Conservation (phyloP, 495 filamentous ascomycete genomes). For the Hyaloscypha finlandica region DNA sequence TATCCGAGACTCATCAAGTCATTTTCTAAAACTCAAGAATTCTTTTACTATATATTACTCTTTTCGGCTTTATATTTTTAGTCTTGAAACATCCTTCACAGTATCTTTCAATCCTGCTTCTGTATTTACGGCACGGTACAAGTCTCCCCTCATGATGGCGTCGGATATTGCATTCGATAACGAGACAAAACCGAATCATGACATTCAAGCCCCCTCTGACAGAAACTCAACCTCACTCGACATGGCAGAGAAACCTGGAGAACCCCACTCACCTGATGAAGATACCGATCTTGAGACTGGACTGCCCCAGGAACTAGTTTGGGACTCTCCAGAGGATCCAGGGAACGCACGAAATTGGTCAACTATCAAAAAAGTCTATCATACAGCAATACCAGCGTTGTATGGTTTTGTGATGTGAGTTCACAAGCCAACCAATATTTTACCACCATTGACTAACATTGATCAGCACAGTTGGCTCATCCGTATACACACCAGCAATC, state of each 20-base stretch:
- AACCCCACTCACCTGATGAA: neutral
- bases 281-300: neutral
- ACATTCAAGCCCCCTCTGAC: neutral
- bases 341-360: slow-evolving; percentile 47
- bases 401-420: no score
- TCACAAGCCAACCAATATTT: no score
- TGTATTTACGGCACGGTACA: neutral
- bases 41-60: no score
- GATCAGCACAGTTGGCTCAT: no score
- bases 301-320: neutral
- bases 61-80: no score
- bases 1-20: neutral
- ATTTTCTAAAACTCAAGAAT: no score
- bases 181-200: neutral
- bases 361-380: slow-evolving; percentile 35
- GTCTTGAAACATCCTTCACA: neutral
- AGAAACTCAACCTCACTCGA: neutral
- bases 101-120: neutral
- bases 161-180: neutral
- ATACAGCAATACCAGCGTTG: no score
- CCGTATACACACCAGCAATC: no score
- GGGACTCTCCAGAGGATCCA: slow-evolving; percentile 34
- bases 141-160: neutral
- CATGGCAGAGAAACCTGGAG: neutral
- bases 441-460: no score